These are phyloP conservation scores for Diaporthe eres DNA, from an alignment of 2,329 filamentous ascomycete species.

Conservation along the genomic window DNA sequence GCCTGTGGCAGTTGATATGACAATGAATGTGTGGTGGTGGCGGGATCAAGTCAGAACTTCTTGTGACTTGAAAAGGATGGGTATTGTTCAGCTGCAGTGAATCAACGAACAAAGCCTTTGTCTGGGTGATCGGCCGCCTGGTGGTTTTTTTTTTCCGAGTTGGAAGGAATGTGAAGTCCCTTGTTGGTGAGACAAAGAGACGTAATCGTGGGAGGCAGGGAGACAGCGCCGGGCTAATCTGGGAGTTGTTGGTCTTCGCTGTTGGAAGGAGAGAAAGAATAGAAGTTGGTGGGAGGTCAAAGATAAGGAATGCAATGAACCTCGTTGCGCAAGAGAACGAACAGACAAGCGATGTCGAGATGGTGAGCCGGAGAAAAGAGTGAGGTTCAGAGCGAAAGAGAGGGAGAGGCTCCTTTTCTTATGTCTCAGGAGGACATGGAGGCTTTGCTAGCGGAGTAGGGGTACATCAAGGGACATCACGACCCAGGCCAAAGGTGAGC, in stretches of 20 bases:
- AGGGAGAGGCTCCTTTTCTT: slow-evolving; percentile 31
- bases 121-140: slow-evolving; percentile 8
- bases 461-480: slow-evolving; percentile 30
- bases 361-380: slow-evolving; percentile 1
- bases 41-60: slow-evolving; percentile 8
- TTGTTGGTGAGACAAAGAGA: slow-evolving; percentile 29
- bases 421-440: slow-evolving; percentile 28
- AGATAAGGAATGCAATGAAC: slow-evolving; percentile 35
- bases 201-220: background rate
- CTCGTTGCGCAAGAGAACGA: slow-evolving; percentile 27
- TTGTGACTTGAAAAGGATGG: background rate
- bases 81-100: background rate
- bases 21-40: slow-evolving; percentile 28
- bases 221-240: slow-evolving; percentile 22
- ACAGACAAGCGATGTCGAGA: slow-evolving; percentile 30
- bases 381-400: background rate
- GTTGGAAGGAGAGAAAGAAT: slow-evolving; percentile 30
- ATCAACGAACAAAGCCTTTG: slow-evolving; percentile 17
- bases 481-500: slow-evolving; percentile 24
- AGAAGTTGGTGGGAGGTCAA: slow-evolving; percentile 19
- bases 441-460: slow-evolving; percentile 24
- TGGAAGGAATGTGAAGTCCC: slow-evolving; percentile 18
- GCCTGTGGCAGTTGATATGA: slow-evolving; percentile 28
- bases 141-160: slow-evolving; percentile 1
- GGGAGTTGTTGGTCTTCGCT: slow-evolving; percentile 17